Base-by-base conservation (phyloP, 768 basidiomycete genomes). In the Lactarius quietus region DNA sequence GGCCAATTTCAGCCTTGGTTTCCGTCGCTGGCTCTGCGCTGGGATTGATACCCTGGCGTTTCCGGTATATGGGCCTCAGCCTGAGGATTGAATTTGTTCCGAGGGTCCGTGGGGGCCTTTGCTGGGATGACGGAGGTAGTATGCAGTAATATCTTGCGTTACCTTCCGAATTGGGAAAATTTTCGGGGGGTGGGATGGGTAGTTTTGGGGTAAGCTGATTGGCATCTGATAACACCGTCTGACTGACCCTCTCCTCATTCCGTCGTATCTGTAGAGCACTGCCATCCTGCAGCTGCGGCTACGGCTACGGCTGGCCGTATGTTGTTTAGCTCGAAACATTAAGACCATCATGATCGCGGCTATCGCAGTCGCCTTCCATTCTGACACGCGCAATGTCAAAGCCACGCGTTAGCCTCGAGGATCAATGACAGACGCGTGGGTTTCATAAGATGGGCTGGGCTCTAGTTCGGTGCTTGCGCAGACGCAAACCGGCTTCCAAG, bases 391-490 rank as follows among this genome's bases (percentile, higher is more conserved):
- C 57, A 61, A 53, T 43, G 61, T 54, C 20, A 38, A 17, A 9
- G 57, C 57, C 65, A 66, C 35, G 65, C 65, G 57, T 62, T 62
- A 53, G 57, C 65, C 65, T 66, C 61, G 31, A 60, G 48, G 65
- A 58, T 36, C 31, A 23, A 39, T 56, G 51, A 62, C 61, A 53
- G 51, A 53, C 48, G 48, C 65, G 61, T 62, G 61, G 33, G 23
- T 62, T 58, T 66, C 56, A 66, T 62, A 58, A 57, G 35, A 9
- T 45, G 38, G 65, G 31, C 61, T 58, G 28, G 39, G 33, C 61
- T 53, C 43, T 36, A 20, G 8, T 31, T 17, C 65, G n/a, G 41
- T 51, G 29, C 55, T 29, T 10, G 41, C 38, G 18, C 31, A 28
- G 55, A 60, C 64, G 61, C 33, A 58, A 66, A 61, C 61, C 61